Evolutionary conservation across 495 filamentous ascomycete genomes (phyloP).

Genomic region (Talaromyces liani): DNA sequence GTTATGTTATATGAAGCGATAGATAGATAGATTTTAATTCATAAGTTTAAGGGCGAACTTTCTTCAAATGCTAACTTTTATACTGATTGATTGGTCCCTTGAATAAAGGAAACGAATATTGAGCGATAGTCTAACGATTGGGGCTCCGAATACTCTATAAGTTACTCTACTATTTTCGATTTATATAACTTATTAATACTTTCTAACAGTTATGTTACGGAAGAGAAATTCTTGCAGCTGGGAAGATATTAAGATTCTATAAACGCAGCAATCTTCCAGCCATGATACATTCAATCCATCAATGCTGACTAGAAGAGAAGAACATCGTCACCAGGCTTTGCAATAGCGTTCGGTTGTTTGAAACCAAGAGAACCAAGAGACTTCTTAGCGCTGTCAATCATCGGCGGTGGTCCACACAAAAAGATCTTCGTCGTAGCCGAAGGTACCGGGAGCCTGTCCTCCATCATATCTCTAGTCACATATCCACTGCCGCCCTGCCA

Average conservation of each 20-base stretch:
- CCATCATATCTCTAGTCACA: conserved; percentile 80
- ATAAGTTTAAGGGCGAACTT: neutral
- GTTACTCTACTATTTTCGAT: neutral
- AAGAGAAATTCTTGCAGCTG: neutral
- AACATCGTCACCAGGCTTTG: conserved; percentile 12
- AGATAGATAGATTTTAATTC: neutral
- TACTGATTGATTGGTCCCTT: neutral
- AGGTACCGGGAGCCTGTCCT: conserved; percentile 86
- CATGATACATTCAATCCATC: neutral
- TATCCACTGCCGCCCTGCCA: conserved; percentile 71
- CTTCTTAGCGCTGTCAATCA: conserved; percentile 31
- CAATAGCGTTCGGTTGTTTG: conserved; percentile 10
- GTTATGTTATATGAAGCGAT: neutral
- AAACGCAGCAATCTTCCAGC: neutral
- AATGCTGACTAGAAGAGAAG: conserved; percentile 9
- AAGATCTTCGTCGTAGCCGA: conserved; percentile 86
- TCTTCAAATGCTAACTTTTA: neutral
- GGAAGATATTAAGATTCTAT: neutral
- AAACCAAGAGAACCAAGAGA: conserved; percentile 13
- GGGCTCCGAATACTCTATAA: neutral
- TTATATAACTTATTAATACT: neutral
- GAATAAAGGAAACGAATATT: neutral
- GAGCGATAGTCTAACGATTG: neutral
- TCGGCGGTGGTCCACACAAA: conserved; percentile 76
- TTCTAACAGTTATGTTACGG: neutral